Evolutionary conservation across 2,329 filamentous ascomycete genomes (phyloP), one percentile per base, ranked within the genome.

Genomic region (Colletotrichum magnum): DNA sequence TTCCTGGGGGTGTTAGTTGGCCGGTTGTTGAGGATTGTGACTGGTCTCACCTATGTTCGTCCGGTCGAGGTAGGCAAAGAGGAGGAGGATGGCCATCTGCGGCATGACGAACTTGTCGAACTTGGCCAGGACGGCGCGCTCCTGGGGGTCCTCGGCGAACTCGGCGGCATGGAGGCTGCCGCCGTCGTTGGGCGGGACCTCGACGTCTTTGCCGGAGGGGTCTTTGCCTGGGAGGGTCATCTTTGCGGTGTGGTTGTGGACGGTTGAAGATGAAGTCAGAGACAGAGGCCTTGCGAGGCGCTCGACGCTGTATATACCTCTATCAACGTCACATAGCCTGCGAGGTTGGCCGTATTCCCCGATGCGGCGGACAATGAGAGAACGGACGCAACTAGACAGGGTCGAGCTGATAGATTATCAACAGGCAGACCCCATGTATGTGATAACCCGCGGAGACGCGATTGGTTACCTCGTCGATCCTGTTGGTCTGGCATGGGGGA

Each of bases 101-200:
- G 70, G 70, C 56, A 72, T 64, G 26, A 72, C 57, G 21, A 47
- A 64, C 47, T 69, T 71, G 63, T 72, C 66, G 57, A 72, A 70
- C 67, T 73, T 72, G 48, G 10, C 45, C 39, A 73, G 54, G 45
- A 65, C 54, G 48, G 43, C 61, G 18, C 59, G 18, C 71, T 70
- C 51, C 39, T 47, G 50, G 41, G 15, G 41, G 45, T 51, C 57
- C 28, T 32, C 53, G 28, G 63, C 53, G 18, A 53, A n/a, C 12
- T 52, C 54, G 18, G 28, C 54, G 13, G 18, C 54, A n/a, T 61
- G 39, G 32, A 61, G 2, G 54, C 54, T 58, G 54, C 54, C 45
- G 54, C 39, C 12, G 21, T 58, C 54, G 10, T 58, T 32, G 15
- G 10, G 32, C 32, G 41, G 32, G 15, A 39, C 32, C 28, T 18